Evolutionary conservation across 495 filamentous ascomycete species (phyloP), one percentile per base, ranked within the genome.

Genomic region (Cryomyces antarcticus): DNA sequence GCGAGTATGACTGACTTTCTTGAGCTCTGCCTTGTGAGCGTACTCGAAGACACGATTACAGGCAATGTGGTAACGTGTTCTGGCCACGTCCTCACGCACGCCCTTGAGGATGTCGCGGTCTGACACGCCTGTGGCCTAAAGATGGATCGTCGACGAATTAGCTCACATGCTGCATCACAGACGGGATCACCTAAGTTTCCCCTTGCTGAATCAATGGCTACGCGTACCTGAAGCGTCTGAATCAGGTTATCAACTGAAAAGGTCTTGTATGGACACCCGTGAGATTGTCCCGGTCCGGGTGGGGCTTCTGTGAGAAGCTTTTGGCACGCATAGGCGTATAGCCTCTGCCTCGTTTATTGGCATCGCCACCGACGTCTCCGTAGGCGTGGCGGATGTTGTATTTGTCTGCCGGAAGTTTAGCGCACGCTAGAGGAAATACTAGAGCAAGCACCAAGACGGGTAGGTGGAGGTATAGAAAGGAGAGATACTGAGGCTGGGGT

Each of bases 31-130:
- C 59, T 79, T 83, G 60, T 96, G 87, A 12, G 75, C 59, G 51
- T 74, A 74, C 51, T 99, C 92, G 58, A 96, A 99, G 6, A 99
- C 89, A 10, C 85, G 66, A 60, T 95, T 99, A 61, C 92, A 99
- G 37, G 89, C 92, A 55, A 96, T 82, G 57, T 99, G 92, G 50
- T 75, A 99, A 49, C 88, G 75, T 53, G 79, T 78, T 54, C 76
- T 83, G 39, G 80, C 81, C 51, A 88, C 80, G 55, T 99, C 92
- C 56, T 93, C 81, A 50, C 75, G 75, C 9, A 96, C 84, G 7
- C 75, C 80, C 42, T 75, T 73, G 45, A 99, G 54, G 28, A 93
- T 67, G 1, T 78, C 75, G 31, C 72, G 67, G 52, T 96, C 89
- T 35, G 63, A 71, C 2, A 97, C 72, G 7, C 87, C 88, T 13